Percentiles rank a stretch among this genome's conserved stretches.
phyloP scores from a whole-genome alignment of 2,329 filamentous ascomycete species.

The Stemphylium vesicarium region DNA sequence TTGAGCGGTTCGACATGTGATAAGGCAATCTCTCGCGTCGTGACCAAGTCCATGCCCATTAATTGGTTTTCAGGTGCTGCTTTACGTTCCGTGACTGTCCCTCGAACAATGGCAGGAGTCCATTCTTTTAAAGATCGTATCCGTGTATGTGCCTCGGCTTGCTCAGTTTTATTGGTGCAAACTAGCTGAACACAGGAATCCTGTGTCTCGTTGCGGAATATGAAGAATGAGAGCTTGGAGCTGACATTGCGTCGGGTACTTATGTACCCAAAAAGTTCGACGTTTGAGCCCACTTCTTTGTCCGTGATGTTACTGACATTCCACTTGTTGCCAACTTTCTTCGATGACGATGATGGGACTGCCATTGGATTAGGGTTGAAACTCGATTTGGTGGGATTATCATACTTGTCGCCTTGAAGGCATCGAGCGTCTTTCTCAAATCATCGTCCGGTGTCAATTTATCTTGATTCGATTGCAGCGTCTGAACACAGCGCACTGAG shows the following conservation, averaged over 20 bases:
- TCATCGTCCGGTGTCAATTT: constrained; percentile 22
- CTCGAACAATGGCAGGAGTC: constrained; percentile 62
- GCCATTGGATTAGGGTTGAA: constrained; percentile 10
- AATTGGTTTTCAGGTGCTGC: constrained; percentile 40
- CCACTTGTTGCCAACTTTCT: constrained; percentile 47
- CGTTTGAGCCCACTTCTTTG: constrained; percentile 4
- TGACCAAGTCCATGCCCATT: constrained; percentile 42
- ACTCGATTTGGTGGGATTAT: background rate
- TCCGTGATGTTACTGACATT: constrained; percentile 15
- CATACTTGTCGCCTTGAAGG: constrained; percentile 44
- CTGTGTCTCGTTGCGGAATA: constrained; percentile 57
- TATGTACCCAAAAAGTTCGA: constrained; percentile 66
- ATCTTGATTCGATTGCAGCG: background rate
- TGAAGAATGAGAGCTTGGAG: constrained; percentile 73
- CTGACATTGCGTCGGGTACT: constrained; percentile 71
- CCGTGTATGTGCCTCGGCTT: constrained; percentile 38
- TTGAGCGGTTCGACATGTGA: constrained; percentile 72
- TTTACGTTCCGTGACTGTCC: constrained; percentile 54
- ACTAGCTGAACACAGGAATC: constrained; percentile 58
- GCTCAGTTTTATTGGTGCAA: constrained; percentile 48
- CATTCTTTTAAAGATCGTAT: constrained; percentile 56
- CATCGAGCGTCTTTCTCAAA: constrained; percentile 32
- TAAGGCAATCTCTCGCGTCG: constrained; percentile 65
- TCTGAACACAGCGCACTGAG: constrained; percentile 23
- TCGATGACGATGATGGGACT: constrained; percentile 23